These are phyloP conservation scores for Umbelopsis sp. DNA, from an alignment of 192 early-diverging fungal genomes.

Conservation along the genomic window DNA sequence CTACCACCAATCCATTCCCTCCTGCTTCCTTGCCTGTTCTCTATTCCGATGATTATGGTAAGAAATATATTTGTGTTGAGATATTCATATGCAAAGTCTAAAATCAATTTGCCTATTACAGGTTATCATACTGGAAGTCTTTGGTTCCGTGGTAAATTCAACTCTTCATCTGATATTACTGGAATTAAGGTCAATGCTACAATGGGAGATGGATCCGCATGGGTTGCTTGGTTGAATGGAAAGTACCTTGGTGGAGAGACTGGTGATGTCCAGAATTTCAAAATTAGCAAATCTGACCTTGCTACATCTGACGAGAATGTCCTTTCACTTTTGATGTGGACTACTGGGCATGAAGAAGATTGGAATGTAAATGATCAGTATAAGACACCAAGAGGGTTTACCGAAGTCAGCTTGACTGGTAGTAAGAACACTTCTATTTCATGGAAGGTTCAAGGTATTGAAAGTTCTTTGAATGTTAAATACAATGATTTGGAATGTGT, in stretches of 20 bases:
- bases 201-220: slow-evolving; percentile 3
- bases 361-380: not conserved
- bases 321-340: slow-evolving; percentile 7
- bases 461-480: not conserved
- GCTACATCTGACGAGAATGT: not conserved
- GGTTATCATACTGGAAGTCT: slow-evolving; percentile 22
- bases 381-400: not conserved
- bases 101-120: not conserved
- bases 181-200: not conserved
- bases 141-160: slow-evolving; percentile 21
- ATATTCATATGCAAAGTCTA: too few relatives aligned
- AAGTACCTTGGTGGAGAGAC: slow-evolving; percentile 17
- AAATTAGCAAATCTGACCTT: not conserved
- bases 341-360: slow-evolving; percentile 17
- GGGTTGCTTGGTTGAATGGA: slow-evolving; percentile 16
- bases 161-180: not conserved
- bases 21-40: not conserved
- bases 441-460: slow-evolving; percentile 19
- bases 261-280: not conserved
- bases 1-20: not conserved
- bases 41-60: slow-evolving; percentile 18
- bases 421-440: not conserved
- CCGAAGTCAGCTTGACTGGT: not conserved
- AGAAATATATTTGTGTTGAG: too few relatives aligned
- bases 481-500: too few relatives aligned